Evolutionary conservation across 139 green algal genomes (phyloP), one percentile per base, ranked within the genome.

Genomic region (Eudorina sp.): DNA sequence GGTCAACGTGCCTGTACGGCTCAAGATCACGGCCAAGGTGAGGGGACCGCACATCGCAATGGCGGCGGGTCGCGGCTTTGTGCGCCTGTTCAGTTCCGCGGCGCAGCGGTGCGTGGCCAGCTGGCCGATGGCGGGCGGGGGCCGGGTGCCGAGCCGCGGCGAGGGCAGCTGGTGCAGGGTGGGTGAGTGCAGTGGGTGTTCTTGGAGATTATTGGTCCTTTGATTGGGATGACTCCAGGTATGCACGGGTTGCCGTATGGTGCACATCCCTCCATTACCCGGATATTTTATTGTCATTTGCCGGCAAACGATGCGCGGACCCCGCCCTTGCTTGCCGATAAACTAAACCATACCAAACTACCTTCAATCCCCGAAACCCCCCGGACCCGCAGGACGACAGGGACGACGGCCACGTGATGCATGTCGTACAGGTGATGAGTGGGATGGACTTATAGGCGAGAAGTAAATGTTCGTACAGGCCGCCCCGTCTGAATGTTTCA

Each of bases 361-460:
- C n/a, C n/a, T n/a, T n/a, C n/a, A n/a, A n/a, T n/a, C n/a, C n/a
- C n/a, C n/a, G n/a, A n/a, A n/a, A 23, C 62, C 62, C 36, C 31
- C 62, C 31, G 62, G 27, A 36, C 2, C 27, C 23, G 62, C 62
- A 69, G 58, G 58, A 91, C n/a, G 40, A 80, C 72, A 83, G 85
- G 27, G 34, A 51, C 68, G 60, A 64, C 0, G 85, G 76, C 23
- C 62, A 84, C 75, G 53, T 85, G n/a, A 27, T 86, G 58, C 90
- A 93, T 75, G 48, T 93, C 21, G 53, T 90, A n/a, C 84, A 89
- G 86, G 90, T 92, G 79, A 25, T 23, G 8, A 23, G 55, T 3
- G 5, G 55, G 55, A 34, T 66, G 4, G 55, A 11, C 23, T 25
- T 7, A 25, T 11, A 23, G 7, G 55, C 7, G 55, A 34, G 23